Percentiles rank a stretch among this genome's conserved stretches.
These are phyloP conservation scores for Fonsecaea nubica DNA, from an alignment of 2,329 filamentous ascomycete genomes.

Conservation along the genomic window DNA sequence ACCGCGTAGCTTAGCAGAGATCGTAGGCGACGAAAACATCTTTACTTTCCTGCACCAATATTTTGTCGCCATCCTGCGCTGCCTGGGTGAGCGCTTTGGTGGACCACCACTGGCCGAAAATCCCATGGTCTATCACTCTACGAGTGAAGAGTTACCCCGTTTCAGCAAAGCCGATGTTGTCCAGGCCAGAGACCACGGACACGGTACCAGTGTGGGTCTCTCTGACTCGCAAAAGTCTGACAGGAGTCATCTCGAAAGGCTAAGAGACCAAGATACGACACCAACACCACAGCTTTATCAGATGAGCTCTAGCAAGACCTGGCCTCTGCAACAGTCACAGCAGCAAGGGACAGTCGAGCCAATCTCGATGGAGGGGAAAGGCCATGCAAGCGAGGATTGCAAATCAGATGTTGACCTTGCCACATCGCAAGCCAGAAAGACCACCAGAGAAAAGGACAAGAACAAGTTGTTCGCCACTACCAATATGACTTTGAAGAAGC, in stretches of 20 bases:
- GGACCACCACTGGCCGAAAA: slow-evolving; percentile 52
- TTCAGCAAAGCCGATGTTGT: slow-evolving; percentile 24
- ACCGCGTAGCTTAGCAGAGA: slow-evolving; percentile 63
- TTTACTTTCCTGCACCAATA: slow-evolving; percentile 64
- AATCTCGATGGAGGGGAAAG: slow-evolving; percentile 3
- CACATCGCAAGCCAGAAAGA: slow-evolving; percentile 27
- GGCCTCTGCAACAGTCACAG: neutral
- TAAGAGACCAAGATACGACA: slow-evolving; percentile 30
- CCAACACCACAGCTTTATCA: slow-evolving; percentile 24
- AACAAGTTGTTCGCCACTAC: slow-evolving; percentile 26
- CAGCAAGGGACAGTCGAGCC: neutral
- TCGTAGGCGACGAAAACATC: slow-evolving; percentile 64
- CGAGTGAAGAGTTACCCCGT: slow-evolving; percentile 28
- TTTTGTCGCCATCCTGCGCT: slow-evolving; percentile 59
- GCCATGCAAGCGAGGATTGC: neutral
- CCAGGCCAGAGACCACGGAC: neutral
- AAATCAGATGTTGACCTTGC: slow-evolving; percentile 27
- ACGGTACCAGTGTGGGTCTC: neutral
- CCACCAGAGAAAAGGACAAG: slow-evolving; percentile 11
- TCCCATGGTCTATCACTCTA: slow-evolving; percentile 50
- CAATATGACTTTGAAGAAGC: slow-evolving; percentile 21
- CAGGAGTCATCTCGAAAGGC: slow-evolving; percentile 20
- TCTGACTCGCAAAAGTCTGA: neutral
- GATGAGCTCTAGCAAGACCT: slow-evolving; percentile 15
- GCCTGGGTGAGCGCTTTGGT: slow-evolving; percentile 55